Conservation (phyloP, 768 basidiomycete species). For the Mycena capillaripes region DNA sequence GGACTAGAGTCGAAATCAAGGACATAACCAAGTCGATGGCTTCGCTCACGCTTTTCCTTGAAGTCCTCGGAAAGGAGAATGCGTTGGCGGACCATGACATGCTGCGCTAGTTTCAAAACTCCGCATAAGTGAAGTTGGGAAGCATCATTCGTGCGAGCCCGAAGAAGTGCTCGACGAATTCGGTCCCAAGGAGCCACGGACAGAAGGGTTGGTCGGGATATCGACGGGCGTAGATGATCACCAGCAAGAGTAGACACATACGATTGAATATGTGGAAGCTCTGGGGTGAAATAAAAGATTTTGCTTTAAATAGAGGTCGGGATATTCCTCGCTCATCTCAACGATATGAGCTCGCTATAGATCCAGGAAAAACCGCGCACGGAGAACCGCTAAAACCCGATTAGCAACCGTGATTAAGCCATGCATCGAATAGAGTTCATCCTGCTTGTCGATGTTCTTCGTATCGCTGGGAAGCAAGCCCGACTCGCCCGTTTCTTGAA, state of each 20-base stretch:
- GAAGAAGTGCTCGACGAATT: slow-evolving; percentile 47
- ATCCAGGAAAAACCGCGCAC: not conserved
- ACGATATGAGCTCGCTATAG: slow-evolving; percentile 34
- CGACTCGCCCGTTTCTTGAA: slow-evolving; percentile 26
- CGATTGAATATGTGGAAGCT: slow-evolving; percentile 46
- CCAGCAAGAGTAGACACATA: slow-evolving; percentile 37
- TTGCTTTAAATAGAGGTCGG: slow-evolving; percentile 38
- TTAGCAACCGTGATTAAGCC: slow-evolving; percentile 40
- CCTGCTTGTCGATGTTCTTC: slow-evolving; percentile 38
- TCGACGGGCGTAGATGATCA: slow-evolving; percentile 31
- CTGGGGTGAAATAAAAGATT: slow-evolving; percentile 41
- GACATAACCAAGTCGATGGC: too few species aligned
- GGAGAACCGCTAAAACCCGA: not conserved
- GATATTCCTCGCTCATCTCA: slow-evolving; percentile 27
- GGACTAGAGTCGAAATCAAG: too few species aligned
- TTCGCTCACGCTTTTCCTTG: slow-evolving; percentile 29
- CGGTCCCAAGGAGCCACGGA: slow-evolving; percentile 41
- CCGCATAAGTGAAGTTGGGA: slow-evolving; percentile 44
- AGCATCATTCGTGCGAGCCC: slow-evolving; percentile 41
- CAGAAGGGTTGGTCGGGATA: slow-evolving; percentile 43
- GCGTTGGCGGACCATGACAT: slow-evolving; percentile 42
- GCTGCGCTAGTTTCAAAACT: slow-evolving; percentile 43
- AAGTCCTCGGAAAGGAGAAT: slow-evolving; percentile 41
- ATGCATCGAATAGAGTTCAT: slow-evolving; percentile 43
- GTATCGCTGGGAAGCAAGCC: slow-evolving; percentile 25